Conservation (phyloP, 495 filamentous ascomycete species). For the Penicillium waksmanii region DNA sequence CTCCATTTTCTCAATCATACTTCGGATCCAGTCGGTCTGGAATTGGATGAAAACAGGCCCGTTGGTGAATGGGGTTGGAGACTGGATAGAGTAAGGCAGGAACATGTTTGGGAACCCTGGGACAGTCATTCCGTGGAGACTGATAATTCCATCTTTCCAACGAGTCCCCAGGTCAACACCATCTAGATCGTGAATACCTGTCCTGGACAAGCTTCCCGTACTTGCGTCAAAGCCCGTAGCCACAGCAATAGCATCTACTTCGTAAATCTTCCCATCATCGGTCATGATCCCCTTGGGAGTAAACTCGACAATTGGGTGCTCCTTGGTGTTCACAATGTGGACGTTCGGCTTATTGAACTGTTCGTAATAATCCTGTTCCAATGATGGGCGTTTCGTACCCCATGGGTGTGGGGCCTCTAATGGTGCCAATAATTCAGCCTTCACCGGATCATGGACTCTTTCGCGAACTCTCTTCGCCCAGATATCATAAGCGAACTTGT, state of each 20-base stretch:
- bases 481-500: constrained; percentile 10
- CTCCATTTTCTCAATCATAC: constrained; percentile 46
- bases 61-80: constrained; percentile 53
- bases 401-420: constrained; percentile 53
- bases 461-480: constrained; percentile 45
- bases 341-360: constrained; percentile 59
- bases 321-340: constrained; percentile 54
- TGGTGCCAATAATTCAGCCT: constrained; percentile 59
- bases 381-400: constrained; percentile 57
- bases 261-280: constrained; percentile 40
- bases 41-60: constrained; percentile 52
- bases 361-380: constrained; percentile 62
- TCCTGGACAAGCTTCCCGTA: constrained; percentile 51
- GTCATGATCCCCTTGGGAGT: constrained; percentile 45
- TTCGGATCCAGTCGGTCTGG: constrained; percentile 53
- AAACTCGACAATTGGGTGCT: constrained; percentile 53
- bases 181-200: constrained; percentile 46
- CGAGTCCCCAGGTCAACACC: constrained; percentile 43
- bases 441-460: constrained; percentile 51
- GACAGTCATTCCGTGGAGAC: constrained; percentile 52
- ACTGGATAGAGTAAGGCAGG: constrained; percentile 52
- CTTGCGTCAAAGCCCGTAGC: constrained; percentile 60
- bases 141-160: constrained; percentile 43
- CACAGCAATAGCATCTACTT: constrained; percentile 56
- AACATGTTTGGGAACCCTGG: constrained; percentile 58